Evolutionary conservation across 148 eudicot genomes (phyloP).

Genomic region (Rhododendron williamsianum): DNA sequence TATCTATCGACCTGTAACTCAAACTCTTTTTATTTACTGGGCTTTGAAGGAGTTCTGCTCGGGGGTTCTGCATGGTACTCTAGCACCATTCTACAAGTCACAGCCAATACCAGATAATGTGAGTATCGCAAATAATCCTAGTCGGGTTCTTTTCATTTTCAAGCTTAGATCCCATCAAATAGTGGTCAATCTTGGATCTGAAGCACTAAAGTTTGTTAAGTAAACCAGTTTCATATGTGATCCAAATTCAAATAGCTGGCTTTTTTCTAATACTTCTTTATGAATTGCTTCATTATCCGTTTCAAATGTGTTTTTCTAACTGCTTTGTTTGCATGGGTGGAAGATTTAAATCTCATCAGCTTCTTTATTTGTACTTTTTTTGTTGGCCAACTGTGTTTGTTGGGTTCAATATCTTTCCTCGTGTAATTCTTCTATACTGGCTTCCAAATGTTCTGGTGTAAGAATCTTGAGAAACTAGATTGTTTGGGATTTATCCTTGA

Average conservation of each 20-base stretch:
- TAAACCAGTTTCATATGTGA: not conserved
- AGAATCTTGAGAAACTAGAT: not conserved
- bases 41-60: slow-evolving; percentile 73
- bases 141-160: not conserved
- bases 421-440: not conserved
- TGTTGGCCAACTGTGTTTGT: not conserved
- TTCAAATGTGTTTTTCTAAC: not conserved
- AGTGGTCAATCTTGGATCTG: not conserved
- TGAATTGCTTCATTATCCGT: not conserved
- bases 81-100: slow-evolving; percentile 61
- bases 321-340: not conserved
- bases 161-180: too few species aligned
- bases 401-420: not conserved
- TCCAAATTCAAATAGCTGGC: not conserved
- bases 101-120: slow-evolving; percentile 82
- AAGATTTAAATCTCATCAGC: not conserved
- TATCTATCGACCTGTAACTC: not conserved
- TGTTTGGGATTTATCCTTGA: not conserved
- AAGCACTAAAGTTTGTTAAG: not conserved
- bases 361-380: not conserved
- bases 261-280: not conserved
- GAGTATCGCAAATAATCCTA: slow-evolving; percentile 24
- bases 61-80: slow-evolving; percentile 49
- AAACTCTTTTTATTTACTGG: slow-evolving; percentile 9
- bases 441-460: not conserved